These are phyloP conservation scores for Tolypocladium amazonense DNA, from an alignment of 2,329 filamentous ascomycete genomes.

Conservation along the genomic window DNA sequence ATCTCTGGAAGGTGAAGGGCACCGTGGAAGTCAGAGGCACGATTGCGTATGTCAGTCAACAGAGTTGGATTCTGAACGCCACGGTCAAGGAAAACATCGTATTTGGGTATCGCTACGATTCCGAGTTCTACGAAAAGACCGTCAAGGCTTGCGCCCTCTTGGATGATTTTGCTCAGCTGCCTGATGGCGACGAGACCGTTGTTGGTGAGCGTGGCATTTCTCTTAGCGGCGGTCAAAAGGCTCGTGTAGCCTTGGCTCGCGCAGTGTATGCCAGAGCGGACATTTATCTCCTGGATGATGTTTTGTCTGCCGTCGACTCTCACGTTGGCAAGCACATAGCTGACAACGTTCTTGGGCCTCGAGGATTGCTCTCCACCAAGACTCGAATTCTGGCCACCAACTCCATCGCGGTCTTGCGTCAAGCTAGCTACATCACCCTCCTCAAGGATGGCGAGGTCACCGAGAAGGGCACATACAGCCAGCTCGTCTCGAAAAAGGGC, in stretches of 20 bases:
- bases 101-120: slow-evolving; percentile 90
- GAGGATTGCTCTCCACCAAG: slow-evolving; percentile 73
- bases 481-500: slow-evolving; percentile 89
- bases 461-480: slow-evolving; percentile 82
- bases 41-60: slow-evolving; percentile 85
- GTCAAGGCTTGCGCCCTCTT: slow-evolving; percentile 81
- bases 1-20: slow-evolving; percentile 82
- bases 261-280: slow-evolving; percentile 97
- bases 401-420: slow-evolving; percentile 79
- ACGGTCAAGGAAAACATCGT: slow-evolving; percentile 95
- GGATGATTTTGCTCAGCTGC: slow-evolving; percentile 85
- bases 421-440: slow-evolving; percentile 81
- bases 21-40: slow-evolving; percentile 72
- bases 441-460: slow-evolving; percentile 73
- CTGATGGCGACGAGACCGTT: slow-evolving; percentile 92
- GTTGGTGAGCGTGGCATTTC: slow-evolving; percentile 96
- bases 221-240: slow-evolving; percentile 91
- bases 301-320: slow-evolving; percentile 93
- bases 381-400: slow-evolving; percentile 93
- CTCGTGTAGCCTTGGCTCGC: slow-evolving; percentile 79
- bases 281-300: slow-evolving; percentile 88
- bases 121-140: slow-evolving; percentile 87
- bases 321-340: slow-evolving; percentile 94
- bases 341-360: slow-evolving; percentile 80
- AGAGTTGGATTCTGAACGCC: slow-evolving; percentile 95